Evolutionary conservation across 2,329 filamentous ascomycete genomes (phyloP), one percentile per base, ranked within the genome.

Genomic region (Fusarium subtropicale): DNA sequence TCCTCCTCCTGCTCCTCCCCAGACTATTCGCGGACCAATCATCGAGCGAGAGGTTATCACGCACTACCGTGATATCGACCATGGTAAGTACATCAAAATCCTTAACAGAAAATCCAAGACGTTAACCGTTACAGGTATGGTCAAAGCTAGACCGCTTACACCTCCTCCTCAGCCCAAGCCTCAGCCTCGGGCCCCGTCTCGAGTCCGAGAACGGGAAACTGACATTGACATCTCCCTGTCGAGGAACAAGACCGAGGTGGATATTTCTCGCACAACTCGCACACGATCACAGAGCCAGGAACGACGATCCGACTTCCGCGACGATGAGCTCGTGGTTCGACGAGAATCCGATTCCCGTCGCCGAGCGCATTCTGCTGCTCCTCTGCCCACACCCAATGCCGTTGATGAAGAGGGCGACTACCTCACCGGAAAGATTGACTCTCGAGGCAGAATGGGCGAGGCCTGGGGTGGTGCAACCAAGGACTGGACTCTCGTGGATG

Each of bases 11-110:
- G 84, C 86, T n/a, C 87, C 87, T 45, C 89, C 88, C 31, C 86
- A 86, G 68, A 85, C 91, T 45, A 90, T 96, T 73, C 87, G 89
- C 42, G 90, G 90, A 22, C 93, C 93, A 34, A 91, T 91, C 1
- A 93, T 97, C 72, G 92, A 95, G 79, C 89, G 95, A 75, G 92
- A 97, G 76, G 90, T 97, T 61, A 94, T 97, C 70, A 97, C 93
- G 1, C 92, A 96, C 80, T 95, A 96, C 77, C 87, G 90, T 60
- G 92, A 95, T 76, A 91, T 97, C 72, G 92, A 97, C 76, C 93
- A 97, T 80, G 94, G 92, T 93, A 83, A 77, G 88, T 30, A 39
- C 10, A 34, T 15, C 11, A 9, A 46, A 47, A 7, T 28, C 28
- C 16, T 7, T 26, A 11, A 8, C 24, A 47, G n/a, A n/a, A 10